These are phyloP conservation scores for Fusarium coicis DNA, from an alignment of 2,329 filamentous ascomycete genomes.

Conservation along the genomic window DNA sequence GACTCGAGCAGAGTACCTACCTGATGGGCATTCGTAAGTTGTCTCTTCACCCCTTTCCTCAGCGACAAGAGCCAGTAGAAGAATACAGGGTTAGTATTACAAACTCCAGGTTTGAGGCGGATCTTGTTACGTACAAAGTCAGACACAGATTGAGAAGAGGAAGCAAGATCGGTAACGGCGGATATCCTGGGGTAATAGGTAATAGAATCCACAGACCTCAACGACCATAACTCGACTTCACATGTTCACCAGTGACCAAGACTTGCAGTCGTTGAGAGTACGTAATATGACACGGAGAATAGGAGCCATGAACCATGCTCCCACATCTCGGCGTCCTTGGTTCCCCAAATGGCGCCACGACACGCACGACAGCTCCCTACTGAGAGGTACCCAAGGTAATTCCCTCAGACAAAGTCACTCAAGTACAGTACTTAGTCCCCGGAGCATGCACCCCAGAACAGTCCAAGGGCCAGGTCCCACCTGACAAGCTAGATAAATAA, in stretches of 20 bases:
- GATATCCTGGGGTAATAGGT: constrained; percentile 11
- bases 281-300: background rate
- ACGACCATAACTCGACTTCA: background rate
- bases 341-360: constrained; percentile 7
- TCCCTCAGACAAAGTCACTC: constrained; percentile 20
- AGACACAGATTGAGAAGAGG: constrained; percentile 2
- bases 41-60: background rate
- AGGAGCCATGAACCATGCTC: background rate
- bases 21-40: background rate
- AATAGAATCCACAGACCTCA: background rate
- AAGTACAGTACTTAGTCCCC: constrained; percentile 28
- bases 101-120: background rate
- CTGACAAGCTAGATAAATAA: constrained; percentile 20
- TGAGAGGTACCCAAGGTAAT: background rate
- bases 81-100: background rate
- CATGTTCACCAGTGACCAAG: background rate
- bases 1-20: no score
- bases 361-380: background rate
- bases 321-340: background rate
- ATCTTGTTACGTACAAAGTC: constrained; percentile 30
- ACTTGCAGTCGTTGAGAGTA: background rate
- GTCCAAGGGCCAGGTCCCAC: constrained; percentile 4
- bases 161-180: background rate
- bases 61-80: background rate
- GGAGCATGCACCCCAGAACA: constrained; percentile 31